These are phyloP conservation scores for Hypholoma fasciculare DNA, from an alignment of 768 basidiomycete genomes.

Conservation along the genomic window DNA sequence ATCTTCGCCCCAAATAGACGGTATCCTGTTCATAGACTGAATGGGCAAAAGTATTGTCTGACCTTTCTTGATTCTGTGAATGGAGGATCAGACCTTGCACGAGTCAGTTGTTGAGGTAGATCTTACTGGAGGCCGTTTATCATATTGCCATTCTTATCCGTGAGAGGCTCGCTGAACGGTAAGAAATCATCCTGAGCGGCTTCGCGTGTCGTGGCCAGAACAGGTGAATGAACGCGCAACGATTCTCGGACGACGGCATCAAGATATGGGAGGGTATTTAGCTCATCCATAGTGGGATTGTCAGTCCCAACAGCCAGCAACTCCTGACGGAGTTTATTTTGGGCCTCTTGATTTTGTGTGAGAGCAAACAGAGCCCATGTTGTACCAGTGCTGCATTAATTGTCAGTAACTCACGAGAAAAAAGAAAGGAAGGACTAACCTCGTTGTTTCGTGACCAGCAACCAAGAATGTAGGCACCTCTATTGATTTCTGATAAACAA, in stretches of 20 bases:
- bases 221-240: constrained; percentile 55
- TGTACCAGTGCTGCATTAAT: constrained; percentile 36
- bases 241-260: constrained; percentile 65
- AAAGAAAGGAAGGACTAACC: constrained; percentile 24
- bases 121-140: constrained; percentile 32
- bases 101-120: neutral
- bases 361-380: constrained; percentile 65
- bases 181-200: constrained; percentile 54
- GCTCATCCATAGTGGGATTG: constrained; percentile 67
- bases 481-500: constrained; percentile 17
- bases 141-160: constrained; percentile 39
- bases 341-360: constrained; percentile 44
- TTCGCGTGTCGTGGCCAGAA: constrained; percentile 40
- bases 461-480: constrained; percentile 64
- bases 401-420: neutral
- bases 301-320: constrained; percentile 50
- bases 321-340: constrained; percentile 60
- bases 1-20: constrained; percentile 63
- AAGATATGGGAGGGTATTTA: constrained; percentile 66
- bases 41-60: constrained; percentile 52
- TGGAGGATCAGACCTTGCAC: constrained; percentile 22
- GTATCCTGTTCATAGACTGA: constrained; percentile 48
- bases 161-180: constrained; percentile 47
- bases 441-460: constrained; percentile 62
- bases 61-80: constrained; percentile 32